Percentiles rank a stretch among this genome's conserved stretches.
phyloP scores from a whole-genome alignment of 495 filamentous ascomycete genomes.

The Lentithecium fluviatile region DNA sequence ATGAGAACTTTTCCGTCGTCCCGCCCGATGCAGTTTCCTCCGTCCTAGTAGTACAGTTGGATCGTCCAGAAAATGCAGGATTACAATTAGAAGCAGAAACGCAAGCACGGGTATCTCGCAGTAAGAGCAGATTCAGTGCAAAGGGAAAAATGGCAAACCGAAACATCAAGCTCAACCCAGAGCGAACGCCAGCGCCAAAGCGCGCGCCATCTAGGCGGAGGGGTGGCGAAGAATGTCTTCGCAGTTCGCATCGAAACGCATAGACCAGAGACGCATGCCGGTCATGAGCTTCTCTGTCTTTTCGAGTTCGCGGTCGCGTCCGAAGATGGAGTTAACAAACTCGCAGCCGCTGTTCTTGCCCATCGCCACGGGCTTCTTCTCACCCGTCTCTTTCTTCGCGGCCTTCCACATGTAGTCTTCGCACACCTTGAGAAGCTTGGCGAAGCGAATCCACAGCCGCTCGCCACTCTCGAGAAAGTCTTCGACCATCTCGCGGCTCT shows the following conservation, averaged over 20 bases:
- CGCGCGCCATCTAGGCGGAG: constrained; percentile 30
- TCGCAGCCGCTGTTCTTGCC: constrained; percentile 92
- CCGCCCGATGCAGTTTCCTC: constrained; percentile 32
- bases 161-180: constrained; percentile 10
- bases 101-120: constrained; percentile 32
- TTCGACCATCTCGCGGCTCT: constrained; percentile 77
- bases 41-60: constrained; percentile 29
- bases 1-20: constrained; percentile 2
- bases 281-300: constrained; percentile 95
- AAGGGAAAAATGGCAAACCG: constrained; percentile 1
- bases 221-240: constrained; percentile 73
- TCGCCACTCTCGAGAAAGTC: constrained; percentile 93
- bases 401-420: constrained; percentile 90
- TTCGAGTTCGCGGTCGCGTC: constrained; percentile 85
- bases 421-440: constrained; percentile 81
- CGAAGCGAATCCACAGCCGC: constrained; percentile 80
- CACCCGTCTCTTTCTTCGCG: constrained; percentile 60
- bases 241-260: constrained; percentile 95
- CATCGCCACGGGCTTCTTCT: constrained; percentile 67
- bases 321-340: constrained; percentile 97
- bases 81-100: constrained; percentile 36
- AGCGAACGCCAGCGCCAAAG: constrained; percentile 14
- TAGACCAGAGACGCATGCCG: constrained; percentile 86
- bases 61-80: constrained; percentile 31
- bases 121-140: constrained; percentile 16